Percentiles rank a stretch among this genome's conserved stretches.
phyloP scores from a whole-genome alignment of 768 basidiomycete genomes.

The Pisolithus marmoratus region DNA sequence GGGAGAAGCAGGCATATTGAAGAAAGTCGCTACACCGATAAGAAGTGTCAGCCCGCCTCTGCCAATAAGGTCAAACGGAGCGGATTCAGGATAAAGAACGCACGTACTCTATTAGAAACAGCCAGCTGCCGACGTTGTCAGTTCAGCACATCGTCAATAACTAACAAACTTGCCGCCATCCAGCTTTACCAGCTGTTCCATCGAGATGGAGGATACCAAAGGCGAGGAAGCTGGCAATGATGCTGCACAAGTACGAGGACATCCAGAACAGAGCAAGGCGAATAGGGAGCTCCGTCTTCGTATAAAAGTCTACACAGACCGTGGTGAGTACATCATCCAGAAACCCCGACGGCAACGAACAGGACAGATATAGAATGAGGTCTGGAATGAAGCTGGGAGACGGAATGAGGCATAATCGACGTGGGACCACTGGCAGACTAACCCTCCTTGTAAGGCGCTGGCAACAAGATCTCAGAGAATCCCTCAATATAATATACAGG shows the following conservation, averaged over 20 bases:
- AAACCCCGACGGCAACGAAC: too few relatives aligned
- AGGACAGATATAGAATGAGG: too few relatives aligned
- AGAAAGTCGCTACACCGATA: slow-evolving; percentile 50
- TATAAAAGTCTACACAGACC: slow-evolving; percentile 38
- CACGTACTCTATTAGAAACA: slow-evolving; percentile 51
- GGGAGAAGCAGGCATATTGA: slow-evolving; percentile 55
- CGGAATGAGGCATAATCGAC: too few relatives aligned
- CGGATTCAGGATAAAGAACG: slow-evolving; percentile 35
- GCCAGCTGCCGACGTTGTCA: slow-evolving; percentile 33
- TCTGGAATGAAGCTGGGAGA: too few relatives aligned
- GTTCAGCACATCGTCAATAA: not conserved
- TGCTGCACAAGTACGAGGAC: slow-evolving; percentile 39
- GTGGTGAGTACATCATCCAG: too few relatives aligned
- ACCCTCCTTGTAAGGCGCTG: slow-evolving; percentile 44
- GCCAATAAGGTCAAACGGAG: slow-evolving; percentile 14
- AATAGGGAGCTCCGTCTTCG: slow-evolving; percentile 51
- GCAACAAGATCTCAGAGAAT: not conserved
- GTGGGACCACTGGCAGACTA: slow-evolving; percentile 3
- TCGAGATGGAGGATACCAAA: slow-evolving; percentile 58
- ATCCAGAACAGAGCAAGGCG: slow-evolving; percentile 55
- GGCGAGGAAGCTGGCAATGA: slow-evolving; percentile 50
- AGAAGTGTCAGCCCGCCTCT: slow-evolving; percentile 44
- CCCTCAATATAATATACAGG: not conserved
- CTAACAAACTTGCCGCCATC: slow-evolving; percentile 37
- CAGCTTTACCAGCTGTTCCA: slow-evolving; percentile 45